Base-by-base conservation (phyloP, 306 rosid species). In the Citrullus colocynthis region DNA sequence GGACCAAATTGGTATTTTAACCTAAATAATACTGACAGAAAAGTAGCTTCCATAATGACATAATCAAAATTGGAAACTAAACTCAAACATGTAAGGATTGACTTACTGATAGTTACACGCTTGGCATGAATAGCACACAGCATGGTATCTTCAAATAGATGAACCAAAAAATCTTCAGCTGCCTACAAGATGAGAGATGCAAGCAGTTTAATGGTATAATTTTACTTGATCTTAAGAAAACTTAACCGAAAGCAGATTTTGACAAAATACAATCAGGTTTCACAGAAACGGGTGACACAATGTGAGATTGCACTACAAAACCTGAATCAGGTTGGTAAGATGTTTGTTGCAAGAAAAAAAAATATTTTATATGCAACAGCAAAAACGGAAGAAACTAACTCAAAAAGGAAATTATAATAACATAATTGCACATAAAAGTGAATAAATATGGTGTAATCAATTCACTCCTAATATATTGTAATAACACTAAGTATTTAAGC, bases 41-140 rank as follows among this genome's bases (percentile, higher is more conserved):
- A 62, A 30, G 24, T 64, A 64, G 45, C 45, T 34, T 6, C 45
- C 71, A 64, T 9, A 70, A 70, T 49, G 28, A 24, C 28, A 24
- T 24, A 24, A 24, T 32, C 57, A n/a, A 71, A 71, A 49, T 44
- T 41, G 13, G 36, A 44, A 24, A 42, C 49, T 10, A 11, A 42
- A 71, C 20, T 21, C 57, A 20, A 16, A 57, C 11, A n/a, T 12
- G 20, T 17, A 4, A 77, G 36, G 28, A 28, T 49, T 65, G 62
- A 64, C 99, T 92, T 90, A 95, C 99, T 95, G 55, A 92, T 93
- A 67, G 97, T 92, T 45, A 95, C 89, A 69, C 97, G 97, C 81
- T 67, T 90, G 24, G 97, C 99, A 81, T 92, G 99, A 85, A 95
- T 86, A 39, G 99, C 89, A 81, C 99, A 92, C 32, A 92, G 91